Evolutionary conservation across 2,329 filamentous ascomycete species (phyloP).

Genomic region (Xylariales sp.): DNA sequence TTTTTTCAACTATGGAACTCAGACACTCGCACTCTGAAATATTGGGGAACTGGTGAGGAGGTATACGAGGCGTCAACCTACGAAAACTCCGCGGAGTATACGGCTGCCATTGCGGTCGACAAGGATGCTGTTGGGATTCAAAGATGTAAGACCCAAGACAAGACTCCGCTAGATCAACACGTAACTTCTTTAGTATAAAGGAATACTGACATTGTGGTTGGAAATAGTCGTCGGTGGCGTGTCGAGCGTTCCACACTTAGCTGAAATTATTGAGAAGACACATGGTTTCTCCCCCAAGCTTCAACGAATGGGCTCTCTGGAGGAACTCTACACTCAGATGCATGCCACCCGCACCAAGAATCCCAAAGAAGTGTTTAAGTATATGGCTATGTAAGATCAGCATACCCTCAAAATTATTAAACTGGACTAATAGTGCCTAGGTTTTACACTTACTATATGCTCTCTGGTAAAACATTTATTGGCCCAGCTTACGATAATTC

Average conservation of each 20-base stretch:
- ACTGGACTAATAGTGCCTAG: not conserved
- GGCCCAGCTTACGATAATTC: not conserved
- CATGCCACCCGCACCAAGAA: not conserved
- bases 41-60: not conserved
- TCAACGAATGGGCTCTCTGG: not conserved
- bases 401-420: not conserved
- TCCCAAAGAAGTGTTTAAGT: not conserved
- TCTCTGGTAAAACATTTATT: not conserved
- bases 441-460: not conserved
- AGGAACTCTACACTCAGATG: not conserved
- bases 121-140: not conserved
- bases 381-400: constrained; percentile 1
- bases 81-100: not conserved
- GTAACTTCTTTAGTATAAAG: not conserved
- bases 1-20: not conserved
- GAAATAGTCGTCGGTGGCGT: not conserved
- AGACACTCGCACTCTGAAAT: not conserved
- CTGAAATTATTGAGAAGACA: not conserved
- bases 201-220: too few relatives aligned
- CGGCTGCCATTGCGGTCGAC: not conserved
- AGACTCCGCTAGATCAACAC: not conserved
- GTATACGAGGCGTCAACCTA: not conserved
- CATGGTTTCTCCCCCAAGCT: not conserved
- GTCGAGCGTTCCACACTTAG: not conserved
- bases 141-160: not conserved